phyloP scores from a whole-genome alignment of 2,329 filamentous ascomycete genomes.

The Colletotrichum orbiculare region DNA sequence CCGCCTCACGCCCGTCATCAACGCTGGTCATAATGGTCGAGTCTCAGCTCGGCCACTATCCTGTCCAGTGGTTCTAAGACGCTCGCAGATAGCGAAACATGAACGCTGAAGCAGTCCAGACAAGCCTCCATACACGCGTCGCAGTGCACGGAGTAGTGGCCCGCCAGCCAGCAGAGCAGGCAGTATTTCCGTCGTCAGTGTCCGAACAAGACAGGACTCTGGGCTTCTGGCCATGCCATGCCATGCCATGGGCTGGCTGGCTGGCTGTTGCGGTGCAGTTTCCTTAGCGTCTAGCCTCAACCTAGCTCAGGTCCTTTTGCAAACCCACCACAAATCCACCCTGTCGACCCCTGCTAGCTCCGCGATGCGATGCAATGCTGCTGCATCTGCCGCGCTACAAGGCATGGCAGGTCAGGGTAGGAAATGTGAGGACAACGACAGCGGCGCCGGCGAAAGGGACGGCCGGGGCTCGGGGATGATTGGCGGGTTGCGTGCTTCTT shows the following conservation, averaged over 20 bases:
- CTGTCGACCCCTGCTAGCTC: slow-evolving; percentile 28
- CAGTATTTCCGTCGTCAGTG: slow-evolving; percentile 11
- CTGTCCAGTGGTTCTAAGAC: background rate
- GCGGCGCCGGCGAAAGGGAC: slow-evolving; percentile 24
- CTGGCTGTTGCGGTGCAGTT: slow-evolving; percentile 18
- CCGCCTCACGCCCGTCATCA: too few species aligned
- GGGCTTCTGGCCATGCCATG: slow-evolving; percentile 13
- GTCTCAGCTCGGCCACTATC: background rate
- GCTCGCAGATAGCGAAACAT: too few species aligned
- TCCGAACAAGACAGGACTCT: slow-evolving; percentile 16
- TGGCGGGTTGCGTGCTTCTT: slow-evolving; percentile 35
- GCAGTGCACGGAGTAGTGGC: too few species aligned
- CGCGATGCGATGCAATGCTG: slow-evolving; percentile 36
- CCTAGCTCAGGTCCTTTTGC: slow-evolving; percentile 38
- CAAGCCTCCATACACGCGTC: too few species aligned
- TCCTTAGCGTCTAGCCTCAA: slow-evolving; percentile 33
- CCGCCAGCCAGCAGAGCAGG: background rate
- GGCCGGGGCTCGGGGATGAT: slow-evolving; percentile 23
- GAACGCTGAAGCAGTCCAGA: too few species aligned
- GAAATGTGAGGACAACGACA: slow-evolving; percentile 31
- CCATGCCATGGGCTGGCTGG: slow-evolving; percentile 5
- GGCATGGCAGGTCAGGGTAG: slow-evolving; percentile 33
- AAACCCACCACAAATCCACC: slow-evolving; percentile 36
- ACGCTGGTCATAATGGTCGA: background rate
- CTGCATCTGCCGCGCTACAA: slow-evolving; percentile 38